Base-by-base conservation (phyloP, 1,284 basidiomycete species). In the Rhizoctonia solani region DNA sequence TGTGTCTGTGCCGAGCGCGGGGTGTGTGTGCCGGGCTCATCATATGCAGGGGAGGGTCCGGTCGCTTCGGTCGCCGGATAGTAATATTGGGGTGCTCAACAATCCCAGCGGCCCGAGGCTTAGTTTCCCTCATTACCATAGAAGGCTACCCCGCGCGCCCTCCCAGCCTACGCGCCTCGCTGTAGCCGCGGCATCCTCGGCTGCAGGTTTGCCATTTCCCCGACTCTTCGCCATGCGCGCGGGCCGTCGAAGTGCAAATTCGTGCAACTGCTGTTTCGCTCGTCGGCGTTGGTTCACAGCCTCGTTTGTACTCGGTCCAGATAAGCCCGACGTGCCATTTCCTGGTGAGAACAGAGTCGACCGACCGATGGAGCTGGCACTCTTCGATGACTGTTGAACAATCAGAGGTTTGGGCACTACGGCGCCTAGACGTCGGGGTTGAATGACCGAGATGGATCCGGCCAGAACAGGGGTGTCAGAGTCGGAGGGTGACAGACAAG, bases 341-440 rank as follows among this genome's bases (percentile, higher is more conserved):
- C n/a, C n/a, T 13, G 29, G 13, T 2, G 47, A 39, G n/a, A 27
- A 37, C 30, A 59, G 9, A 2, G 42, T 23, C n/a, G 55, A 59
- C 21, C 55, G 55, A 47, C 55, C 42, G 34, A 59, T 16, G 23
- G 29, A 29, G 30, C 37, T 49, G 13, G 58, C 58, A 23, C 44
- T 50, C n/a, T 50, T 34, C 14, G 58, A 8, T 1, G 58, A 61
- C 47, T 46, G 58, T n/a, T 61, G 44, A n/a, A 61, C 46, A 25
- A 61, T 61, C 30, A 61, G 25, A 11, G 58, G 58, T 21, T 61
- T 61, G 58, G 58, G 58, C 25, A 61, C 21, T 14, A 61, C 32
- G 23, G 46, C 58, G 13, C 58, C 58, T 13, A 50, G 30, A 13
- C 46, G 44, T 27, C 44, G 58, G 29, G 47, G 34, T 21, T 49